Conservation (phyloP, 106 monocot species). For the Triglochin maritima region DNA sequence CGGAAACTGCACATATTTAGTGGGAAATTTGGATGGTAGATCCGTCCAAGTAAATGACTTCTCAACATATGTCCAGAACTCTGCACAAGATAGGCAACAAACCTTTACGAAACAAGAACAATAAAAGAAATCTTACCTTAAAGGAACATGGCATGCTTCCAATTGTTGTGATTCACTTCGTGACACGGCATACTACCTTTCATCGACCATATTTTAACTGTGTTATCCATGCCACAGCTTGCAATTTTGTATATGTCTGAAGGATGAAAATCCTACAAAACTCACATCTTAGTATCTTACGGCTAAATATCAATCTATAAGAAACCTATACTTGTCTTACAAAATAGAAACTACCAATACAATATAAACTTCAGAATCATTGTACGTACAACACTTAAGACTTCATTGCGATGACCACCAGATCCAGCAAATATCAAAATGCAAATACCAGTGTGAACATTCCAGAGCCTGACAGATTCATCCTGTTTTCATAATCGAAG, state of each 20-base stretch:
- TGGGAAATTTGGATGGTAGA: constrained; percentile 97
- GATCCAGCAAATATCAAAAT: constrained; percentile 96
- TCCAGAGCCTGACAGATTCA: constrained; percentile 95
- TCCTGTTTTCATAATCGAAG: constrained; percentile 33
- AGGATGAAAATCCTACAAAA: constrained; percentile 91
- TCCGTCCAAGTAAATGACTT: constrained; percentile 99
- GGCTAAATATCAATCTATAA: too few relatives aligned
- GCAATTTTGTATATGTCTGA: constrained; percentile 93
- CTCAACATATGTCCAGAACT: constrained; percentile 97
- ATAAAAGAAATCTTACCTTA: too few relatives aligned
- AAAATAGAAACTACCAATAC: neutral
- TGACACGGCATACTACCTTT: constrained; percentile 40
- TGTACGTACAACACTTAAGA: constrained; percentile 85
- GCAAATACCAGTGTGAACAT: constrained; percentile 96
- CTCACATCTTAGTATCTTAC: neutral
- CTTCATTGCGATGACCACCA: constrained; percentile 99
- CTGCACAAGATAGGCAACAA: constrained; percentile 21
- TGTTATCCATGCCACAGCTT: constrained; percentile 98
- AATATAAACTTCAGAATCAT: neutral
- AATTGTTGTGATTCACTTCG: too few relatives aligned
- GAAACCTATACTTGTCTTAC: too few relatives aligned
- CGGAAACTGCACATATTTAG: constrained; percentile 99
- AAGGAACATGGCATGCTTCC: too few relatives aligned
- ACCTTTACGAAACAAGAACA: too few relatives aligned
- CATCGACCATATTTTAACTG: constrained; percentile 99